These are phyloP conservation scores for Gyromitra esculenta DNA, from an alignment of 2,329 filamentous ascomycete species.

Conservation along the genomic window DNA sequence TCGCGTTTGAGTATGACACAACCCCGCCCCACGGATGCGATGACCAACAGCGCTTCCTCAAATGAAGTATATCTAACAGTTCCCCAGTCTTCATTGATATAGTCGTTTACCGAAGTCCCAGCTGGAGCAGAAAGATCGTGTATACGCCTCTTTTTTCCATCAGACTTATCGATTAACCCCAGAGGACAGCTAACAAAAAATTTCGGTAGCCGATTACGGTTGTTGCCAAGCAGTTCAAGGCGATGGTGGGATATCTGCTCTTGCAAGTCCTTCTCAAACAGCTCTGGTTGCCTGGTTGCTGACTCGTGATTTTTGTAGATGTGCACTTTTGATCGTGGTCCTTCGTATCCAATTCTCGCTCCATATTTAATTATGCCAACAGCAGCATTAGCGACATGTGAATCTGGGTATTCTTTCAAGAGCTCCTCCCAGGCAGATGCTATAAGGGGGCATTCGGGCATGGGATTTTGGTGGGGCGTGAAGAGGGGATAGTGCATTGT, in stretches of 20 bases:
- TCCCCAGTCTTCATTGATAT: not conserved
- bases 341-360: conserved; percentile 7
- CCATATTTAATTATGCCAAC: conserved; percentile 3
- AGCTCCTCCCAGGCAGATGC: not conserved
- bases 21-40: not conserved
- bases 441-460: not conserved
- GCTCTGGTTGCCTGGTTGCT: not conserved
- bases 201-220: not conserved
- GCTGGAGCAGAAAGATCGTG: not conserved
- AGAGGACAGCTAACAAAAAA: not conserved
- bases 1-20: conserved; percentile 27
- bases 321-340: not conserved
- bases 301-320: not conserved
- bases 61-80: not conserved
- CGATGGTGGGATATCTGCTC: not conserved
- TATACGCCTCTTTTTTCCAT: not conserved
- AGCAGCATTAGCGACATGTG: not conserved
- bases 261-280: not conserved
- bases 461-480: not conserved
- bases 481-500: not conserved
- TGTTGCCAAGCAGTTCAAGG: not conserved
- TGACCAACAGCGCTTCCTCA: not conserved
- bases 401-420: not conserved
- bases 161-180: not conserved
- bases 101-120: not conserved